phyloP scores from a whole-genome alignment of 768 basidiomycete genomes.

The Auriscalpium vulgare region DNA sequence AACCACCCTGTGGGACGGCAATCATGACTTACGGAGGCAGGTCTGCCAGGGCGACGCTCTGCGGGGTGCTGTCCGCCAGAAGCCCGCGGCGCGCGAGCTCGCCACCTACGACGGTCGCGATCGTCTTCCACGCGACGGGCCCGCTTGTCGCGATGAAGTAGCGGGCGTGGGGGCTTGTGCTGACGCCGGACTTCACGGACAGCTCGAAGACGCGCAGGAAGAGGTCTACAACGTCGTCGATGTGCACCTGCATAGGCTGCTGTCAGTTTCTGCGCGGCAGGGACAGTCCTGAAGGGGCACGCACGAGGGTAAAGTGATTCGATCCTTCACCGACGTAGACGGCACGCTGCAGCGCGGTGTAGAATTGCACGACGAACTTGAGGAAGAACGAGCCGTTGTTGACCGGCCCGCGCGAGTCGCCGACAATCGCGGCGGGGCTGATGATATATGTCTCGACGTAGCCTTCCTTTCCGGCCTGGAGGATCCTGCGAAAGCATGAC shows the following conservation, averaged over 20 bases:
- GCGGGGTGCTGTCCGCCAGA: constrained; percentile 1
- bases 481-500: background rate
- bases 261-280: background rate
- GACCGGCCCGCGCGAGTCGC: background rate
- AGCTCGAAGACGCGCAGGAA: constrained; percentile 5
- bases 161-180: constrained; percentile 7
- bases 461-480: constrained; percentile 2
- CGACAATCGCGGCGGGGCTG: constrained; percentile 5
- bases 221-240: constrained; percentile 5
- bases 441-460: constrained; percentile 5
- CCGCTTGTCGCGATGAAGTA: constrained; percentile 4
- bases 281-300: background rate
- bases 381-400: background rate
- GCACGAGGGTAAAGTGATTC: constrained; percentile 6
- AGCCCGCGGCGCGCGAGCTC: background rate
- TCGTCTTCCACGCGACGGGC: constrained; percentile 2
- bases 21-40: background rate
- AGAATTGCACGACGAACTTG: background rate
- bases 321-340: constrained; percentile 5
- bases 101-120: background rate
- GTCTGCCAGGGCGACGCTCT: background rate
- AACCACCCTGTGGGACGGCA: too few species aligned
- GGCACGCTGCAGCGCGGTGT: background rate
- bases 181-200: background rate
- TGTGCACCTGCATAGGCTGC: background rate